phyloP scores from a whole-genome alignment of 192 early-diverging fungal species.

The Piromyces finnis region DNA sequence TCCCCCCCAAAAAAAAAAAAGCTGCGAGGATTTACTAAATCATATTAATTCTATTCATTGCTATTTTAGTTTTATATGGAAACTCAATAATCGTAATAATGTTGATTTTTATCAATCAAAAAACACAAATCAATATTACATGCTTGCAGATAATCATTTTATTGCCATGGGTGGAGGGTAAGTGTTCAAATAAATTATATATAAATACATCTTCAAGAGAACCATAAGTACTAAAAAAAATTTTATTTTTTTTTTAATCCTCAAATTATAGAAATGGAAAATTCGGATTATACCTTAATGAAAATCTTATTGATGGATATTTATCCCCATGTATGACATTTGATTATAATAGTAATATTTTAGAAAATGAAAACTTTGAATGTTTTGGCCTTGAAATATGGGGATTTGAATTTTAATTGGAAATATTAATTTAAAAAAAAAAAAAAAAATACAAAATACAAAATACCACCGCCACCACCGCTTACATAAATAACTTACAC shows the following conservation, averaged over 20 bases:
- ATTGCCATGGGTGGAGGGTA: constrained; percentile 62
- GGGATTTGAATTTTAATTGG: not conserved
- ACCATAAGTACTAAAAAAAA: too few relatives aligned
- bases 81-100: constrained; percentile 7
- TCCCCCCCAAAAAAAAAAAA: not conserved
- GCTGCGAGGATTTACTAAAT: too few relatives aligned
- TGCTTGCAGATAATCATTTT: constrained; percentile 54
- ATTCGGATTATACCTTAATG: not conserved
- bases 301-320: not conserved
- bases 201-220: too few relatives aligned
- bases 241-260: too few relatives aligned
- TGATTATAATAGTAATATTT: not conserved
- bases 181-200: not conserved
- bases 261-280: not conserved
- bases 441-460: too few relatives aligned
- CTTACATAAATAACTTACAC: too few relatives aligned
- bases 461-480: too few relatives aligned
- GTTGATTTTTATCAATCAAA: constrained; percentile 50
- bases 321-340: not conserved
- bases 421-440: too few relatives aligned
- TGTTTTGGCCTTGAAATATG: not conserved
- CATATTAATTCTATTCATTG: not conserved
- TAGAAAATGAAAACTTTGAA: not conserved
- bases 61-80: constrained; percentile 51
- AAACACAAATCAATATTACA: constrained; percentile 62